Percentiles rank a stretch among this genome's conserved stretches.
Evolutionary conservation across 2,329 filamentous ascomycete species (phyloP).

Genomic region (Colletotrichum chlorophyti): DNA sequence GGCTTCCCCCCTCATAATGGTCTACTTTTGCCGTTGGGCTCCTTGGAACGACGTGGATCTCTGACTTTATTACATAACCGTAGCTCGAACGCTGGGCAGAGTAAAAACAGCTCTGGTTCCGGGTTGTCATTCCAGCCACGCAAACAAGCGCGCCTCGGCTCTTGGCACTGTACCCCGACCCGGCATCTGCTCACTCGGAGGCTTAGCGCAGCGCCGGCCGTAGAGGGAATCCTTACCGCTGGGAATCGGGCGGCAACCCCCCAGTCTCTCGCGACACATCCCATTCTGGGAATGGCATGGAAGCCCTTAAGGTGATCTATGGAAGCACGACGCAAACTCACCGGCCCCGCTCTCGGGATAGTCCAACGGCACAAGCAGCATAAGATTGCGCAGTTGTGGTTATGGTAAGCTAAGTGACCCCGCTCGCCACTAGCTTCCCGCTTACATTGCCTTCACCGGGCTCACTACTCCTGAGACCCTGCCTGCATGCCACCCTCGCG

Average conservation of each 20-base stretch:
- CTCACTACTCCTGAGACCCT: constrained; percentile 11
- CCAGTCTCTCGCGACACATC: constrained; percentile 8
- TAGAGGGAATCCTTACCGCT: too few species aligned
- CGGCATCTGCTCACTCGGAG: background rate
- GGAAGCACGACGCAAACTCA: background rate
- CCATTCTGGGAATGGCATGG: constrained; percentile 4
- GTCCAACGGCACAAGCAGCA: background rate
- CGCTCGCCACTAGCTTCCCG: constrained; percentile 7
- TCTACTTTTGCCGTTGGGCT: background rate
- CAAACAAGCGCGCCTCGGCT: background rate
- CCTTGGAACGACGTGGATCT: background rate
- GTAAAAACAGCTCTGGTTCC: constrained; percentile 1
- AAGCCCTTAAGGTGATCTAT: background rate
- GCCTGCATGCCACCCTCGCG: constrained; percentile 1
- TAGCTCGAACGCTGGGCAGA: constrained; percentile 6
- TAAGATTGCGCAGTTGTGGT: background rate
- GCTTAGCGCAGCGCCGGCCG: background rate
- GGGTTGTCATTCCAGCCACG: background rate
- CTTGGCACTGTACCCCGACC: background rate
- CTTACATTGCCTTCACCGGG: background rate
- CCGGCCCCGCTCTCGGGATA: background rate
- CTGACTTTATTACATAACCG: background rate
- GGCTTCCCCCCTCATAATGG: background rate
- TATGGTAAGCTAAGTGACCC: constrained; percentile 5
- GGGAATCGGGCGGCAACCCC: too few species aligned